Conservation (phyloP, 2,329 filamentous ascomycete genomes). For the Aotearoamyces nothofagi region DNA sequence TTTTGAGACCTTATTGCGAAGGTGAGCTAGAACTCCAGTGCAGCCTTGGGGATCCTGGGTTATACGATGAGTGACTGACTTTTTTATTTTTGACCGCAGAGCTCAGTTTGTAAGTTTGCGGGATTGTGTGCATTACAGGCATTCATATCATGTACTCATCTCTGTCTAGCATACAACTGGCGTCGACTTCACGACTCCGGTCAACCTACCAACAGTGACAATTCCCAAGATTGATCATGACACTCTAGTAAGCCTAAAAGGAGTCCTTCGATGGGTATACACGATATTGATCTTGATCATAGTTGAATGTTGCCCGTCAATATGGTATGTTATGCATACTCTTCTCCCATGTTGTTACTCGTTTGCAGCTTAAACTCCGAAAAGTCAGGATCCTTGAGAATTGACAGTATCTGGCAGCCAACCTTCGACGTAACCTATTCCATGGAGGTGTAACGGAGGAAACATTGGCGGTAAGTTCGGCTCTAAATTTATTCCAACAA, state of each 20-base stretch:
- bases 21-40: slow-evolving; percentile 32
- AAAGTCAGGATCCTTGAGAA: too few relatives aligned
- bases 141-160: slow-evolving; percentile 3
- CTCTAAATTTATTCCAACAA: too few relatives aligned
- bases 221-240: slow-evolving; percentile 48
- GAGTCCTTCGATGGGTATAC: slow-evolving; percentile 1
- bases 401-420: too few relatives aligned
- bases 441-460: slow-evolving; percentile 28
- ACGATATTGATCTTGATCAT: slow-evolving; percentile 1
- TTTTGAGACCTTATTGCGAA: slow-evolving; percentile 44
- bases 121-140: too few relatives aligned
- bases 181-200: slow-evolving; percentile 20
- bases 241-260: slow-evolving; percentile 28
- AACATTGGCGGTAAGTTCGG: slow-evolving; percentile 28
- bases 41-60: background rate
- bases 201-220: slow-evolving; percentile 26
- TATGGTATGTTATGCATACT: slow-evolving; percentile 42
- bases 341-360: too few relatives aligned
- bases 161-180: slow-evolving; percentile 23
- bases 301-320: slow-evolving; percentile 25
- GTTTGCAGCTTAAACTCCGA: too few relatives aligned
- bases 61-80: background rate
- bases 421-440: slow-evolving; percentile 27
- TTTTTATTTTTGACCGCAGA: slow-evolving; percentile 16
- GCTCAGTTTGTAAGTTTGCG: slow-evolving; percentile 11